These are phyloP conservation scores for Trichosporon asahii DNA, from an alignment of 1,284 basidiomycete genomes.

Conservation along the genomic window DNA sequence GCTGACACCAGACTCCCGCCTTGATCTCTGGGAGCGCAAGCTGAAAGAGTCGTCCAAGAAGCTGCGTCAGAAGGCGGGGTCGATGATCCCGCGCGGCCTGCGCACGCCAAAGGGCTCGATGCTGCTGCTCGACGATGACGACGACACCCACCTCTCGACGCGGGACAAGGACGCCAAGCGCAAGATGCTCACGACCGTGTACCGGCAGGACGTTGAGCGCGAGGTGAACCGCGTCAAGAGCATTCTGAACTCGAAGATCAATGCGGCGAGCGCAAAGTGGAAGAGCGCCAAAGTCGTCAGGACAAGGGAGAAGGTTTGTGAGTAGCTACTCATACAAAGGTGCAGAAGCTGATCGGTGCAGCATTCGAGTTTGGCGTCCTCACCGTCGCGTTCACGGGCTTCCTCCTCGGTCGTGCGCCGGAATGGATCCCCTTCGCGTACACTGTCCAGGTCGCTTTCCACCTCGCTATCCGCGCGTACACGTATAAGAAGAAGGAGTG, in stretches of 20 bases:
- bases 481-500: constrained; percentile 78
- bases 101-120: constrained; percentile 52
- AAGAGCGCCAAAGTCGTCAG: constrained; percentile 85
- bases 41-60: constrained; percentile 79
- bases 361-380: constrained; percentile 90
- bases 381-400: constrained; percentile 73
- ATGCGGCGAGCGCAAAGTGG: constrained; percentile 69
- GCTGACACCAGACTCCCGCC: constrained; percentile 63
- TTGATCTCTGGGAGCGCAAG: constrained; percentile 82
- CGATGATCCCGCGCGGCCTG: constrained; percentile 59
- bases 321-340: constrained; percentile 19
- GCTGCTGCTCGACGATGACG: constrained; percentile 33
- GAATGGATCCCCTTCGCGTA: constrained; percentile 61
- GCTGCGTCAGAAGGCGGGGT: constrained; percentile 72
- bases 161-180: constrained; percentile 20
- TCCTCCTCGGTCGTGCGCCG: constrained; percentile 77
- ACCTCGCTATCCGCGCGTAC: constrained; percentile 75
- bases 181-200: constrained; percentile 34
- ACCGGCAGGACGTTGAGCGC: constrained; percentile 65
- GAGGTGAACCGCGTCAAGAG: constrained; percentile 76
- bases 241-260: constrained; percentile 61
- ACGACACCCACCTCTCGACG: constrained; percentile 18
- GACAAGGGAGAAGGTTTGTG: constrained; percentile 71
- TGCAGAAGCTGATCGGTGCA: constrained; percentile 38
- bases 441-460: constrained; percentile 68